Percentiles rank a stretch among this genome's conserved stretches.
phyloP scores from a whole-genome alignment of 768 basidiomycete species.

The Psilocybe azurescens region DNA sequence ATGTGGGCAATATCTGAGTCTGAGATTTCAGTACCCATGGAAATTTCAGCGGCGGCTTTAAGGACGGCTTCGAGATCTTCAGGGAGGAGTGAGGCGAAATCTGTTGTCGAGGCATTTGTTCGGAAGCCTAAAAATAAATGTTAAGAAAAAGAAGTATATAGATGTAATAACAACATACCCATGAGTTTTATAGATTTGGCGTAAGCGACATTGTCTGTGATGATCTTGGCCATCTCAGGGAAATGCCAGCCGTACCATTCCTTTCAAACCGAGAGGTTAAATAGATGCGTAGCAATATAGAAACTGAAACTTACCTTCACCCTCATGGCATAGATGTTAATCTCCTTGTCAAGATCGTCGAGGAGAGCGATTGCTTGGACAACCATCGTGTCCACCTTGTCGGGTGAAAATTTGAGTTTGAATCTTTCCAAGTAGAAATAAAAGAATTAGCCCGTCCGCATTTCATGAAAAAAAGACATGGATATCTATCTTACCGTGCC shows the following conservation, averaged over 20 bases:
- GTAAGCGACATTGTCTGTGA: constrained; percentile 96
- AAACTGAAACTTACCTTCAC: constrained; percentile 71
- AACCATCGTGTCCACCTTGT: constrained; percentile 99
- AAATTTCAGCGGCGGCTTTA: constrained; percentile 96
- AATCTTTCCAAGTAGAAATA: constrained; percentile 56
- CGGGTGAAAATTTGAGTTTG: constrained; percentile 99
- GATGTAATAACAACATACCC: constrained; percentile 55
- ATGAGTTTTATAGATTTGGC: constrained; percentile 92
- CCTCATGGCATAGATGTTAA: constrained; percentile 99
- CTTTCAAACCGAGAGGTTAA: constrained; percentile 42
- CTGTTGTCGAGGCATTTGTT: constrained; percentile 87
- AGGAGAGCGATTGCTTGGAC: constrained; percentile 97
- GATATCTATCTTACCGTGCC: constrained; percentile 63
- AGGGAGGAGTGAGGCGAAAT: constrained; percentile 89
- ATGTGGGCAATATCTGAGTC: constrained; percentile 98
- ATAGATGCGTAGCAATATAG: background rate
- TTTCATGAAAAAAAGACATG: background rate
- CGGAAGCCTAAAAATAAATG: constrained; percentile 72
- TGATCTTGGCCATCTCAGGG: constrained; percentile 99
- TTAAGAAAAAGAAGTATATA: background rate
- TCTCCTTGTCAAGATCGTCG: constrained; percentile 99
- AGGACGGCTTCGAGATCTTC: constrained; percentile 96
- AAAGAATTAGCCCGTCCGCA: background rate
- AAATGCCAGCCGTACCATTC: constrained; percentile 99
- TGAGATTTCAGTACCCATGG: constrained; percentile 99